These are phyloP conservation scores for Fraxinus albicans DNA, from an alignment of 305 asterid species.

Conservation along the genomic window DNA sequence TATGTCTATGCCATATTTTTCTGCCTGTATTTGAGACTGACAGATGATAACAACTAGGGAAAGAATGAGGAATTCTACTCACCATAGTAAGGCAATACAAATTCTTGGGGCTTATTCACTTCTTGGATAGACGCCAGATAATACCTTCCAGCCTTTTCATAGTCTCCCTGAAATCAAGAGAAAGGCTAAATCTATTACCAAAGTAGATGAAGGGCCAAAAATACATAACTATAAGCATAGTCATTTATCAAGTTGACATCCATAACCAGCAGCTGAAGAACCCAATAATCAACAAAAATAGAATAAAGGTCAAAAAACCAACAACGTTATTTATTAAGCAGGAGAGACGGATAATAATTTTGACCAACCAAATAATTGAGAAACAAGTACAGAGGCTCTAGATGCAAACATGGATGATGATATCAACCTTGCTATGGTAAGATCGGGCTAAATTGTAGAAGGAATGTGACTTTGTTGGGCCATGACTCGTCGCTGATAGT, in stretches of 20 bases:
- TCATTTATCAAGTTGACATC: conserved; percentile 15
- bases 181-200: conserved; percentile 17
- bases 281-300: neutral
- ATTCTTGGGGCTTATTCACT: conserved; percentile 70
- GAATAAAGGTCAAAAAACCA: conserved; percentile 13
- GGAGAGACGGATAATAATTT: neutral
- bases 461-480: conserved; percentile 97
- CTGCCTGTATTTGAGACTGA: conserved; percentile 3
- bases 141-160: conserved; percentile 97
- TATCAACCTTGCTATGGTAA: conserved; percentile 91
- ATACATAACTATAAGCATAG: neutral
- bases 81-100: conserved; percentile 94
- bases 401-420: conserved; percentile 25
- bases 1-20: conserved; percentile 8
- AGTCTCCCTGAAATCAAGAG: conserved; percentile 76
- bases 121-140: conserved; percentile 97
- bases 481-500: conserved; percentile 80
- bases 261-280: conserved; percentile 13
- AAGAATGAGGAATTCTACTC: conserved; percentile 24
- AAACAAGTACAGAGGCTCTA: conserved; percentile 2
- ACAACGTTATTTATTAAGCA: neutral
- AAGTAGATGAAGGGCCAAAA: neutral
- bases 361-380: conserved; percentile 12
- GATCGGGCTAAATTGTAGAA: conserved; percentile 98
- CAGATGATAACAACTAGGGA: neutral